Conservation (phyloP, 495 filamentous ascomycete species). For the Penicillium desertorum region DNA sequence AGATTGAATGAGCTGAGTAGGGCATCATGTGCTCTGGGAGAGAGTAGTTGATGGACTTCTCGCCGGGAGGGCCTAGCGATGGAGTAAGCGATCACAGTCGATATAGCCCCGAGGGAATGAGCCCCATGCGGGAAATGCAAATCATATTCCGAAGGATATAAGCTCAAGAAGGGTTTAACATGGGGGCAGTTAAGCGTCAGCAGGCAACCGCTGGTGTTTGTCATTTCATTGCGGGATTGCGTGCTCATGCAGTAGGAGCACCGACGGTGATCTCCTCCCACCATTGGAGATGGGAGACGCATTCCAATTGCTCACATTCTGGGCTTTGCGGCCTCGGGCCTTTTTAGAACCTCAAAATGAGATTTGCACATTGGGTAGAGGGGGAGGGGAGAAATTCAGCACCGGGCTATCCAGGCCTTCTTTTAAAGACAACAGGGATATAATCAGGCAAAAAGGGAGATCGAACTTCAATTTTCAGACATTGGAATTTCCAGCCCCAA, state of each 20-base stretch:
- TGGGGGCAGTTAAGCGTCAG: slow-evolving; percentile 17
- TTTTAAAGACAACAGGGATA: background rate
- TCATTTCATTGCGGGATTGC: slow-evolving; percentile 46
- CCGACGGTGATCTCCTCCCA: slow-evolving; percentile 26
- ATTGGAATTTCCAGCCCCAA: background rate
- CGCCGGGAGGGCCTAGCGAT: slow-evolving; percentile 28
- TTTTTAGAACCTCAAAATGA: background rate
- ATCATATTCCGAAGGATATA: slow-evolving; percentile 16
- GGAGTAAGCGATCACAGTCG: slow-evolving; percentile 32
- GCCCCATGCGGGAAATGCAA: slow-evolving; percentile 22
- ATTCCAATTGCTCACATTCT: background rate
- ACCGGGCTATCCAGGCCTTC: background rate
- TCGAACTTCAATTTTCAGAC: slow-evolving; percentile 6
- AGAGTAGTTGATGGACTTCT: slow-evolving; percentile 48
- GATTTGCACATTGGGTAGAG: background rate
- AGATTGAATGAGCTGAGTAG: slow-evolving; percentile 46
- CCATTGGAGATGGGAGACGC: slow-evolving; percentile 9
- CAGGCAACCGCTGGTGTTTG: slow-evolving; percentile 19
- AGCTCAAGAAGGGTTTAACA: slow-evolving; percentile 17
- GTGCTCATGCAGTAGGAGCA: slow-evolving; percentile 37
- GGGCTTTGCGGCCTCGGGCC: background rate
- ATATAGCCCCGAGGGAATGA: slow-evolving; percentile 15
- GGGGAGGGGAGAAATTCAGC: background rate
- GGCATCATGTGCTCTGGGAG: slow-evolving; percentile 47
- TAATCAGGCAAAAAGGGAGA: background rate